Base-by-base conservation (phyloP, 192 early-diverging fungal genomes). In the Umbelopsis sp. region DNA sequence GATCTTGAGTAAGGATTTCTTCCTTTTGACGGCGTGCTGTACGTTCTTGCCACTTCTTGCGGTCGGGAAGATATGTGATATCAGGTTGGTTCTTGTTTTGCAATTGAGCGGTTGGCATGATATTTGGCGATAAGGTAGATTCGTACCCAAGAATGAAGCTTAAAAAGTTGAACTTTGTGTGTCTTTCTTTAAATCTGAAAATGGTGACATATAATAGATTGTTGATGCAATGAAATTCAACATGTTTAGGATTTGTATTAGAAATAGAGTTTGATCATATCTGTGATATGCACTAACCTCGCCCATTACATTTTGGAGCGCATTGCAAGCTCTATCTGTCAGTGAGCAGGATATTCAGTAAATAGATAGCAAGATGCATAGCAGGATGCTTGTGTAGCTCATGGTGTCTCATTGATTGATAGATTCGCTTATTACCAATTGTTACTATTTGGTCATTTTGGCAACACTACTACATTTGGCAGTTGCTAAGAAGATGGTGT, bases 31-130 rank as follows among this genome's bases (percentile, higher is more conserved):
- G 73, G 22, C 61, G 73, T 10, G 73, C 67, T 23, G 68, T 69
- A 22, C 73, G 52, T 22, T 41, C 58, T 50, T 74, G 53, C 67
- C 68, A 74, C 18, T 69, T 74, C 44, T 74, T 65, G 12, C 41
- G 46, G 12, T 70, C 61, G 27, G 73, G 73, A 22, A 74, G 25
- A 44, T 74, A 74, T 22, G 73, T 74, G 27, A 74, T 65, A 41
- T 74, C 67, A 21, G 73, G 73, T n/a, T 74, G 73, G n/a, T 45
- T 68, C 9, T 45, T 49, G n/a, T 74, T 74, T 47, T 69, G 37
- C 3, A 74, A 11, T 69, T 74, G 73, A 64, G 53, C 46, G 8
- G 73, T 74, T 12, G 73, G 73, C 73, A 74, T 74, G 27, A 22
- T 66, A 1, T 27, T 55, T 61, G 15, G 27, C 8, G 35, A 61